Percentiles rank a stretch among this genome's conserved stretches.
These are phyloP conservation scores for Puccinia triticina DNA, from an alignment of 1,284 basidiomycete species.

Conservation along the genomic window DNA sequence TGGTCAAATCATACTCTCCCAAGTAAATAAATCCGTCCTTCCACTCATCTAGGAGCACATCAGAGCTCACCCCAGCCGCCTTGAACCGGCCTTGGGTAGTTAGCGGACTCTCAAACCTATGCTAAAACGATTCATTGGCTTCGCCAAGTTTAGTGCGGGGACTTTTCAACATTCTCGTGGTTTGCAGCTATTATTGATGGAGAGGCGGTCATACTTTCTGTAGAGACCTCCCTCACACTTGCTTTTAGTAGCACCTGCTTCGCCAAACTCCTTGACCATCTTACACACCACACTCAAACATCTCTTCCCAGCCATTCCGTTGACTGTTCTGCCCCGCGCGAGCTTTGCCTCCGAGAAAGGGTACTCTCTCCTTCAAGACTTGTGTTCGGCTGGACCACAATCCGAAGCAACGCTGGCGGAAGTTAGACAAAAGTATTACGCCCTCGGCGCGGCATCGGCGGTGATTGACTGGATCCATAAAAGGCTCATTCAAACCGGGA, in stretches of 20 bases:
- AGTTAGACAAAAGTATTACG: slow-evolving; percentile 45
- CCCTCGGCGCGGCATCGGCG: slow-evolving; percentile 48
- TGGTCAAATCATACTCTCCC: slow-evolving; percentile 54
- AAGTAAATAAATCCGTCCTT: slow-evolving; percentile 49
- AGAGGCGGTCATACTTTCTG: background rate
- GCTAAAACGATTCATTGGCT: slow-evolving; percentile 51
- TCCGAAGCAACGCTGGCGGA: slow-evolving; percentile 39
- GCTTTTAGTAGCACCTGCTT: slow-evolving; percentile 43
- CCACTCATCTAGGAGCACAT: background rate
- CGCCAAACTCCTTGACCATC: slow-evolving; percentile 34
- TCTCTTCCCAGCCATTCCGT: slow-evolving; percentile 27
- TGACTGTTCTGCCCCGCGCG: slow-evolving; percentile 32
- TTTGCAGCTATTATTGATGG: background rate
- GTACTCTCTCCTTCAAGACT: slow-evolving; percentile 18
- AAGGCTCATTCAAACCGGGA: slow-evolving; percentile 30
- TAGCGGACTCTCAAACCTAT: slow-evolving; percentile 50
- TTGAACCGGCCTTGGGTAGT: slow-evolving; percentile 21
- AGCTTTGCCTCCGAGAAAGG: slow-evolving; percentile 41
- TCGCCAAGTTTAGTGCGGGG: slow-evolving; percentile 42
- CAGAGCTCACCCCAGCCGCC: background rate
- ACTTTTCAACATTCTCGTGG: background rate
- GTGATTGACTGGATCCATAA: slow-evolving; percentile 47
- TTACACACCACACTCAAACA: slow-evolving; percentile 42
- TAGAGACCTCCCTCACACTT: slow-evolving; percentile 42
- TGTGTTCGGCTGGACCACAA: slow-evolving; percentile 27